A percentile compares a stretch with the other conserved stretches of the same genome.
Conservation (phyloP, 2,329 filamentous ascomycete species). For the Sarocladium strictum region DNA sequence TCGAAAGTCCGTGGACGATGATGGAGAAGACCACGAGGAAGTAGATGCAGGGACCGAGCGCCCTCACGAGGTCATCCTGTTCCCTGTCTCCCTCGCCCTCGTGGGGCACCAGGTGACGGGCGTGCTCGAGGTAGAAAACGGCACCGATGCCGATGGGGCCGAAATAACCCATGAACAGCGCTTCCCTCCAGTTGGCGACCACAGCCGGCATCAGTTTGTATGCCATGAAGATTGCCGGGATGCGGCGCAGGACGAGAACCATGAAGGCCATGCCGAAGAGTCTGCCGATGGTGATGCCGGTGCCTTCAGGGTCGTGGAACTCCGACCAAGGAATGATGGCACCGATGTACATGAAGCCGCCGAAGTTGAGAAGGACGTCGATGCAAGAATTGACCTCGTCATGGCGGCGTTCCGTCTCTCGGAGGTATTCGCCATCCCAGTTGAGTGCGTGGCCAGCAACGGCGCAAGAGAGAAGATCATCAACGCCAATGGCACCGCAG, state of each 20-base stretch:
- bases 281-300: conserved; percentile 45
- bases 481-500: conserved; percentile 50
- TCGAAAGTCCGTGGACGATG: conserved; percentile 41
- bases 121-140: conserved; percentile 60
- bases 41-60: conserved; percentile 33
- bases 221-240: conserved; percentile 46
- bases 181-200: conserved; percentile 49
- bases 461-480: conserved; percentile 57
- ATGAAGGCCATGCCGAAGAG: conserved; percentile 46
- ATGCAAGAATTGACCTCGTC: conserved; percentile 56
- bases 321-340: conserved; percentile 48
- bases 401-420: conserved; percentile 48
- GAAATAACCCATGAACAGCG: conserved; percentile 61
- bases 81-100: conserved; percentile 26
- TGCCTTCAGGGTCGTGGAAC: conserved; percentile 45
- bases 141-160: conserved; percentile 72
- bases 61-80: conserved; percentile 29
- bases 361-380: conserved; percentile 54
- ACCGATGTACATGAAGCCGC: conserved; percentile 55
- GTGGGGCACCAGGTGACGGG: conserved; percentile 31
- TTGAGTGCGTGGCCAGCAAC: conserved; percentile 53
- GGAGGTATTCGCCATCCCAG: conserved; percentile 56
- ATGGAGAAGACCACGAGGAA: conserved; percentile 39
- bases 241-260: conserved; percentile 48
- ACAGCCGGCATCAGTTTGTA: conserved; percentile 51